Base-by-base conservation (phyloP, 768 basidiomycete species). In the Lactarius trivialis region DNA sequence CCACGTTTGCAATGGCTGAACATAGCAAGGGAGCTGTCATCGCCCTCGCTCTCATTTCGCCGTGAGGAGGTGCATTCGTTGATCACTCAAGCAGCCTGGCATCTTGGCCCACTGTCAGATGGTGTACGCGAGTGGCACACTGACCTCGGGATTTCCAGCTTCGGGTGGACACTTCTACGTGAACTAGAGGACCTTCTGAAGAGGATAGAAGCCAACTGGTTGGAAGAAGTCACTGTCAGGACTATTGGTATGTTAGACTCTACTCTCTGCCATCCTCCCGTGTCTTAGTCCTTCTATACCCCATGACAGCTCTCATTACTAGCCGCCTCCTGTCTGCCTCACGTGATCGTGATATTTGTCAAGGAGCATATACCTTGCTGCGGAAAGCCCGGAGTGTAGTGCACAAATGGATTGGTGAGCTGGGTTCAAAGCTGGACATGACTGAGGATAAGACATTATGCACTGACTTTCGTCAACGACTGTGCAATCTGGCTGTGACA, bases 81-180 rank as follows among this genome's bases (percentile, higher is more conserved):
- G 0, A 28, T 83, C 1, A 70, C 67, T n/a, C 82, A 82, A 61
- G 72, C 81, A 19, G 73, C 71, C 1, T 76, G 73, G 60, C 78
- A 83, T 59, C 70, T 76, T 12, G 80, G 79, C 39, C 71, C 69
- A 0, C 17, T 68, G 7, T 24, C 53, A 1, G 33, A 56, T 0
- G 55, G 21, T 4, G 66, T 64, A 7, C 56, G 70, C 57, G 66
- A 61, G 21, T 81, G 78, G 76, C 82, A 83, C 62, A 37, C 56
- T 1, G 76, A 80, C 33, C 65, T 79, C 4, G 57, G 52, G 7
- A 34, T 67, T 15, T 28, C 67, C 2, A 55, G 69, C 4, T 83
- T 80, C 58, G 71, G 76, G 17, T 0, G 30, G 9, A 70, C 70
- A 3, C 63, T 82, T 9, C 59, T 82, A 1, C 59, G 41, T 9